These are phyloP conservation scores for Tagetes erecta DNA, from an alignment of 129 eudicot species.

Conservation along the genomic window DNA sequence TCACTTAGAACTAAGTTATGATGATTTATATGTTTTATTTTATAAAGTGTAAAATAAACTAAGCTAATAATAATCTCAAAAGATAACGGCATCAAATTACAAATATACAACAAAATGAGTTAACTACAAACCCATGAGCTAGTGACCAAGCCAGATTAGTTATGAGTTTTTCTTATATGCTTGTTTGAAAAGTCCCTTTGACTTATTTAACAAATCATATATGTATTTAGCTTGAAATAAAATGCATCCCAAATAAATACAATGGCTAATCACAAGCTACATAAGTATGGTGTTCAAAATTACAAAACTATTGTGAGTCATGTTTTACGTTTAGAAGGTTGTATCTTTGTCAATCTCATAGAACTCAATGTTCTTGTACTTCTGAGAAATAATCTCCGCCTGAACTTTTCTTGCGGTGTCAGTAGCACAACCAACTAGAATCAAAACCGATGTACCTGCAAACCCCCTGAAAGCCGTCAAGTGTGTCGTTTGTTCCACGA, in stretches of 20 bases:
- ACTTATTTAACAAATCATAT: not conserved
- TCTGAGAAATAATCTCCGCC: slow-evolving; percentile 95
- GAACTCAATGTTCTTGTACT: slow-evolving; percentile 91
- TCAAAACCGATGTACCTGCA: slow-evolving; percentile 95
- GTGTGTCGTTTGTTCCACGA: slow-evolving; percentile 90
- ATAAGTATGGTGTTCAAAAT: not conserved
- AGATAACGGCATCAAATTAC: no score
- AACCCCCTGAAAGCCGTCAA: slow-evolving; percentile 94
- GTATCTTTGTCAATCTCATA: slow-evolving; percentile 70
- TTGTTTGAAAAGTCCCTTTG: not conserved
- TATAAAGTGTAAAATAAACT: no score
- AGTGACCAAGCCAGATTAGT: no score
- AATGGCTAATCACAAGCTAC: slow-evolving; percentile 21
- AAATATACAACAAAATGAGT: no score
- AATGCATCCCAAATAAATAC: slow-evolving; percentile 18
- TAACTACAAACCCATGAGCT: no score
- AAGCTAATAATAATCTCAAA: no score
- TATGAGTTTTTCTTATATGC: no score
- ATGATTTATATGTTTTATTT: no score
- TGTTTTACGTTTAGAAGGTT: slow-evolving; percentile 24
- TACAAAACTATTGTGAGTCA: slow-evolving; percentile 15
- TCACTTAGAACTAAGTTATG: no score
- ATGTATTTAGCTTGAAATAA: not conserved
- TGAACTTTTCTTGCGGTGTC: slow-evolving; percentile 96
- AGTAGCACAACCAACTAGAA: slow-evolving; percentile 98